Conservation (phyloP, 495 filamentous ascomycete species). For the Lichenothelia convexa region DNA sequence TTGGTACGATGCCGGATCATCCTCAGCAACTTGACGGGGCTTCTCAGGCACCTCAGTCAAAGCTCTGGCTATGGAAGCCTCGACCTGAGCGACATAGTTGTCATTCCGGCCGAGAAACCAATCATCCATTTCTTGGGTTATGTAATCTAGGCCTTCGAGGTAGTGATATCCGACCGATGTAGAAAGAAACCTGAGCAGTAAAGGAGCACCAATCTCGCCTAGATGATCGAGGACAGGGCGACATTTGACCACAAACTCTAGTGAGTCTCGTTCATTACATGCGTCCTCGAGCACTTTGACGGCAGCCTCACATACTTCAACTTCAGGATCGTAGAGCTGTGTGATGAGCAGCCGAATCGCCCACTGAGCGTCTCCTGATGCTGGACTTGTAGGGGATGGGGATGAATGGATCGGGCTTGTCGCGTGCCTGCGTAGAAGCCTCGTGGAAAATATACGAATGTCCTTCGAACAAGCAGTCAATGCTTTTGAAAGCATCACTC, state of each 20-base stretch:
- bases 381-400: too few species aligned
- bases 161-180: constrained; percentile 96
- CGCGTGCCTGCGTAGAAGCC: constrained; percentile 68
- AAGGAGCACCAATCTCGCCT: constrained; percentile 87
- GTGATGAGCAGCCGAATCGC: constrained; percentile 91
- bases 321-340: constrained; percentile 90
- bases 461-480: constrained; percentile 81
- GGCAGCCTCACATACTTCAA: constrained; percentile 86
- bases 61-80: constrained; percentile 82
- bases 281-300: constrained; percentile 96
- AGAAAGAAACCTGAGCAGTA: constrained; percentile 82
- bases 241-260: constrained; percentile 93
- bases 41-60: constrained; percentile 44
- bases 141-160: constrained; percentile 90
- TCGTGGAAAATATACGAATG: constrained; percentile 73
- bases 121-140: constrained; percentile 97
- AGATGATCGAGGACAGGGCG: constrained; percentile 90
- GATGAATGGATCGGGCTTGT: constrained; percentile 20
- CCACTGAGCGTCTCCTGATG: constrained; percentile 54
- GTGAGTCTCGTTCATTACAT: constrained; percentile 71
- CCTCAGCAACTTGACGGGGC: constrained; percentile 28
- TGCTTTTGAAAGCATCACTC: constrained; percentile 83
- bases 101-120: constrained; percentile 97
- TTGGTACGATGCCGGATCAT: constrained; percentile 38
- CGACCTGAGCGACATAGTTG: constrained; percentile 81